A percentile compares a stretch with the other conserved stretches of the same genome.
Conservation (phyloP, 169 alveolate genomes). For the Perkinsus chesapeaki region DNA sequence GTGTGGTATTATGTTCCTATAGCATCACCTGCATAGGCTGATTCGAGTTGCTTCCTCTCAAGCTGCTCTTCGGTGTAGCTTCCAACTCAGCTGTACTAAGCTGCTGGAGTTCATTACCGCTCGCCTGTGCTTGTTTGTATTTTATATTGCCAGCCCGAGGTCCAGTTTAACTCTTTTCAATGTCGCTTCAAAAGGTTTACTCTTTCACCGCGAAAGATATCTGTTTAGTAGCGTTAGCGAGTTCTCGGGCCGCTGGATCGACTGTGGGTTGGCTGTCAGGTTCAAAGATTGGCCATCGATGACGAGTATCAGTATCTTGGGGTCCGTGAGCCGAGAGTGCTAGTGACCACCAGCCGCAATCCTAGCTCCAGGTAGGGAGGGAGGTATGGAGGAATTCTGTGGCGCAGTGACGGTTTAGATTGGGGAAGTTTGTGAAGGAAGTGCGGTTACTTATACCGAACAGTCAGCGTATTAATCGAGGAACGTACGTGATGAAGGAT, state of each 20-base stretch:
- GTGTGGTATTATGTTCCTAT: too few relatives aligned
- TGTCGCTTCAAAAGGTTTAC: too few relatives aligned
- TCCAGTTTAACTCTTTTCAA: too few relatives aligned
- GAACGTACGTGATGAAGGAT: conserved; percentile 83
- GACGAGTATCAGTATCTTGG: conserved; percentile 43
- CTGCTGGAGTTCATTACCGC: too few relatives aligned
- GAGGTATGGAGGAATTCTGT: conserved; percentile 82
- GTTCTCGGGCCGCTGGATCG: not conserved
- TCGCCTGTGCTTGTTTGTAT: too few relatives aligned
- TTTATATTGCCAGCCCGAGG: too few relatives aligned
- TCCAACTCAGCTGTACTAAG: too few relatives aligned
- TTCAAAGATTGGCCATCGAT: not conserved
- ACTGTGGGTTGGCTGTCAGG: not conserved
- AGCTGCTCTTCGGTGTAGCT: too few relatives aligned
- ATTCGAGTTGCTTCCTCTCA: too few relatives aligned
- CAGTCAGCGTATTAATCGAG: conserved; percentile 91
- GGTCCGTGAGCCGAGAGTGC: conserved; percentile 82
- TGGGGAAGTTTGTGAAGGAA: conserved; percentile 91
- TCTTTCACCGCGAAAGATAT: not conserved
- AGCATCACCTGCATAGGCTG: too few relatives aligned
- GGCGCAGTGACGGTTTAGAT: conserved; percentile 74
- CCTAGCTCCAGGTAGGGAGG: conserved; percentile 77
- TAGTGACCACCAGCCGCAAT: conserved; percentile 91
- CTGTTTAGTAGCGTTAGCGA: not conserved
- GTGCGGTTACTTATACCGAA: conserved; percentile 87